Evolutionary conservation across 2,329 filamentous ascomycete species (phyloP), one percentile per base, ranked within the genome.

Genomic region (Penicillium sp.): DNA sequence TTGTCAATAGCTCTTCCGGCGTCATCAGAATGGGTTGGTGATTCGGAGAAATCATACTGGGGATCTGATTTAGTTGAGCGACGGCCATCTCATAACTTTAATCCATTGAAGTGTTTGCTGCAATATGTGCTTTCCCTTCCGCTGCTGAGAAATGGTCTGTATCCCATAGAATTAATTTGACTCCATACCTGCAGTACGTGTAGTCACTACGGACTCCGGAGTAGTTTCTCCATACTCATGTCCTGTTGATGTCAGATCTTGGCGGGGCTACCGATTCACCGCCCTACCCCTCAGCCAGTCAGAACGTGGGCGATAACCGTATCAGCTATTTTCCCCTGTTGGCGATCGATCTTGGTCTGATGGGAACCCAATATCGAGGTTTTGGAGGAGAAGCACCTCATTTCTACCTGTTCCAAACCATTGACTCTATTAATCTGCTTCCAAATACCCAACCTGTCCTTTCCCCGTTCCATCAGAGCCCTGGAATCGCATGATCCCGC

Each of bases 1-100:
- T 58, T 60, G 57, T 63, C 44, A 54, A 62, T 61, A 61, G 52
- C 51, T 61, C 43, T 47, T 56, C 46, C 54, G 59, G 59, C 59
- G 59, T 61, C 59, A 51, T 59, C 36, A 59, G 57, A 60, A 55
- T 42, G 41, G 56, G 59, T 41, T 53, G 59, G 57, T 57, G 54
- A 59, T 49, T 47, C 33, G 49, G 52, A 44, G 53, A 51, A 56
- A 50, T 53, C 38, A 50, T 52, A 52, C 39, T 34, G 33, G 43
- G 27, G 7, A 41, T 38, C 18, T 50, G 49, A 55, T 50, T 45
- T 33, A 25, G 39, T 43, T 37, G 44, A 49, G 38, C 48, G 41
- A 51, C 46, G 48, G 25, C 34, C 19, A 44, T 28, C 34, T 49
- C 29, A 46, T 44, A 37, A 37, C 31, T 16, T 27, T 44, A 37